phyloP scores from a whole-genome alignment of 768 basidiomycete genomes.

The Hygrophoropsis aurantiaca region DNA sequence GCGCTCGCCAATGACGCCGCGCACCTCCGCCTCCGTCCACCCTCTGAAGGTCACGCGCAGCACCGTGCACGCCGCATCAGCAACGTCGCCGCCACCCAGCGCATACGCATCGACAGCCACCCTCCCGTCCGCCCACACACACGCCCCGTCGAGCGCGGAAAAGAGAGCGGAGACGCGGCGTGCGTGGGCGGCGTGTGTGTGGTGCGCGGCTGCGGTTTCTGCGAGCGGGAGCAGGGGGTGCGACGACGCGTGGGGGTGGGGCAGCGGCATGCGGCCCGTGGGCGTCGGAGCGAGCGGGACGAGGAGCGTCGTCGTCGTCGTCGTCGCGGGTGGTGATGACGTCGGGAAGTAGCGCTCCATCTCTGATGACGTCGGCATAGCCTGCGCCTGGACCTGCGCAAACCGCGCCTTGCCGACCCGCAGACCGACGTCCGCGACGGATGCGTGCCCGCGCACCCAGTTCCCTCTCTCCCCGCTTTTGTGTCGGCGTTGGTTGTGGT shows the following conservation, averaged over 20 bases:
- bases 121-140: constrained; percentile 56
- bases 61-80: constrained; percentile 44
- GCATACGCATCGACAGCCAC: constrained; percentile 60
- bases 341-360: constrained; percentile 65
- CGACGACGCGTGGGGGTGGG: constrained; percentile 20
- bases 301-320: constrained; percentile 64
- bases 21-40: constrained; percentile 67
- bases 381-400: too few relatives aligned
- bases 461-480: too few relatives aligned
- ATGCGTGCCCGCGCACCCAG: too few relatives aligned
- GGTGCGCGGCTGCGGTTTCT: constrained; percentile 51
- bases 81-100: constrained; percentile 43
- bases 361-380: too few relatives aligned
- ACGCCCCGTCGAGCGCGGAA: constrained; percentile 63
- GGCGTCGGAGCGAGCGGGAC: constrained; percentile 80
- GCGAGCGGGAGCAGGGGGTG: constrained; percentile 53
- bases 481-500: too few relatives aligned
- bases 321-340: constrained; percentile 27
- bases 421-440: too few relatives aligned
- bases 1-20: constrained; percentile 67
- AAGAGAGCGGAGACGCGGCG: constrained; percentile 69
- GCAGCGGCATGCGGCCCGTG: constrained; percentile 61
- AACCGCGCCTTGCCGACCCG: too few relatives aligned
- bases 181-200: constrained; percentile 53
- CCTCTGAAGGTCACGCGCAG: constrained; percentile 72